Conservation (phyloP, 129 eudicot genomes). For the Glebionis coronaria region DNA sequence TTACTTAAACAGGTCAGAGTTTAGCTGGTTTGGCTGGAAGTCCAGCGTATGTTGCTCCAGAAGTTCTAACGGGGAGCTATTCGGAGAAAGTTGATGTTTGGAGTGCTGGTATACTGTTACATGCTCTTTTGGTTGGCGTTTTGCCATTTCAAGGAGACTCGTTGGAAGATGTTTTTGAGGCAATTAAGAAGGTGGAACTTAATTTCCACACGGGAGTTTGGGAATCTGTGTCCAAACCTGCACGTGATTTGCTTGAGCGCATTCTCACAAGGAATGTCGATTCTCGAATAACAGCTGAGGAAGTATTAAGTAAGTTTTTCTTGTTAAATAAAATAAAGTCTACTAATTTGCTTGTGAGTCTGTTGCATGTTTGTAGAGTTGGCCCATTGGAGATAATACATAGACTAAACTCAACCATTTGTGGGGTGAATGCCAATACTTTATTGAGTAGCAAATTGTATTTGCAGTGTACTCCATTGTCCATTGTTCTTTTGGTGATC, state of each 20-base stretch:
- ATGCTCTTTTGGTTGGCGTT: constrained; percentile 81
- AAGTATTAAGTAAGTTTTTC: constrained; percentile 71
- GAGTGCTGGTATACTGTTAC: constrained; percentile 97
- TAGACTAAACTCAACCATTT: too few species aligned
- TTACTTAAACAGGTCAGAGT: constrained; percentile 67
- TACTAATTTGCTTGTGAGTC: not conserved
- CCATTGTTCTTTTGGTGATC: not conserved
- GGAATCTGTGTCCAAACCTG: constrained; percentile 86
- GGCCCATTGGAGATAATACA: not conserved
- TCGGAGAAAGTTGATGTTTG: constrained; percentile 89
- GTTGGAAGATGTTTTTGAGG: constrained; percentile 69
- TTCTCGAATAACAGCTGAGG: constrained; percentile 77
- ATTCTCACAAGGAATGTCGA: constrained; percentile 72
- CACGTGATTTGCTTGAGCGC: constrained; percentile 86
- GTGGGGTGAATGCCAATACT: not conserved
- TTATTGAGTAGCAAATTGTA: too few species aligned
- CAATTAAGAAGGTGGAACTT: constrained; percentile 67
- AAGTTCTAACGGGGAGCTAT: constrained; percentile 73
- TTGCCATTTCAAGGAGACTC: constrained; percentile 92
- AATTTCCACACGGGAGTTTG: constrained; percentile 70
- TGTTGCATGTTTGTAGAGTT: not conserved
- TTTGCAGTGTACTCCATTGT: too few species aligned
- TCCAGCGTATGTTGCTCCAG: constrained; percentile 97
- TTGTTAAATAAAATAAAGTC: not conserved
- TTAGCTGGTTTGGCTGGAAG: constrained; percentile 93